Evolutionary conservation across 371 early-diverging fungal species (phyloP), one percentile per base, ranked within the genome.

Genomic region (Mucor lusitanicus): DNA sequence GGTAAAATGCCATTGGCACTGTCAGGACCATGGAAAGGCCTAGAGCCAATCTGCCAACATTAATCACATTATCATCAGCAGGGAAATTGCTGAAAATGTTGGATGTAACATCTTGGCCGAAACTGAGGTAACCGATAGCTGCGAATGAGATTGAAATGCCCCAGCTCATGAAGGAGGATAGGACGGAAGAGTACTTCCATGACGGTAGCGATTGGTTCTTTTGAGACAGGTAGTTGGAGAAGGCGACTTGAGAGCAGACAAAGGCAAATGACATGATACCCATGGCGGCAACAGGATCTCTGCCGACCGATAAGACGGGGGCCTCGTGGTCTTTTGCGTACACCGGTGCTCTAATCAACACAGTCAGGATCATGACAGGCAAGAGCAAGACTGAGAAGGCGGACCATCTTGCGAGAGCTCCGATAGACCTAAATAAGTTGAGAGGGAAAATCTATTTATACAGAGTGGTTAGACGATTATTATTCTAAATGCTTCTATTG

Each of bases 191-290:
- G 12, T 71, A 69, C 15, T 68, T 71, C 88, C 88, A 88, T 9
- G 74, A 68, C 6, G 53, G 35, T 1, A 67, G 64, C 8, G 82
- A 76, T 55, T 83, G 87, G 27, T 81, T 74, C 27, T 69, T 67
- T 63, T 84, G 76, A 8, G 84, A 77, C 59, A 80, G 58, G 63
- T 79, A 88, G 50, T 85, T 88, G 50, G 81, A 72, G 54, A 85
- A 86, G 3, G 81, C 84, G 13, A 84, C 85, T 63, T 85, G 84
- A n/a, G 85, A 71, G 15, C 85, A 87, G n/a, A 87, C 81, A 73
- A 88, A 83, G 2, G 88, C 87, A 72, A 88, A 88, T 2, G 86
- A 84, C 84, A 87, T 86, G 60, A 87, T 85, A 15, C 88, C 88
- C 57, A 85, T 75, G 2, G 86, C 85, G 3, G 83, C 81, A 59